phyloP scores from a whole-genome alignment of 331 rosid genomes.

The Pyrus hybrid region DNA sequence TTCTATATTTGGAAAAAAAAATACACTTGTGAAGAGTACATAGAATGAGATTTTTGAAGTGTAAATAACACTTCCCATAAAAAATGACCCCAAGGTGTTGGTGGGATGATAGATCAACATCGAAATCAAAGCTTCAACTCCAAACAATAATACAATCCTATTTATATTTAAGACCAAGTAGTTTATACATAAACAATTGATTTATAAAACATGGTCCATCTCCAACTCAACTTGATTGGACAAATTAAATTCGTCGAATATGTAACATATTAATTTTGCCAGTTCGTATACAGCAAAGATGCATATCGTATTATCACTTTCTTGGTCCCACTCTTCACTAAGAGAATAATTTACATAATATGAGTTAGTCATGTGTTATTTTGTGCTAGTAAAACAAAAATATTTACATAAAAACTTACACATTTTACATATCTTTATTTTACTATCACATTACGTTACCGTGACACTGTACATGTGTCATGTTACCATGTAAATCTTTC shows the following conservation, averaged over 20 bases:
- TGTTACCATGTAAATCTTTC: too few relatives aligned
- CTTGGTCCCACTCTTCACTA: background rate
- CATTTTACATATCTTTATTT: too few relatives aligned
- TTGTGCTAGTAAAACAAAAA: too few relatives aligned
- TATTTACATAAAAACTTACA: too few relatives aligned
- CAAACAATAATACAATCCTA: background rate
- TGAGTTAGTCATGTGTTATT: fast-evolving
- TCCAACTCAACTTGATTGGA: background rate
- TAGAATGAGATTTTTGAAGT: too few relatives aligned
- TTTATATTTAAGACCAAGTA: background rate
- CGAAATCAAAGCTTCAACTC: background rate
- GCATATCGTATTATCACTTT: conserved; percentile 5
- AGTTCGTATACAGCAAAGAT: conserved; percentile 1
- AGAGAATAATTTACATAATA: too few relatives aligned
- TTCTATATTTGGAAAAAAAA: too few relatives aligned
- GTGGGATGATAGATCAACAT: background rate
- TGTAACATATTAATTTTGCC: background rate
- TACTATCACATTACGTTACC: too few relatives aligned
- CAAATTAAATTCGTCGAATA: background rate
- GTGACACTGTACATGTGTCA: too few relatives aligned
- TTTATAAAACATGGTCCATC: background rate
- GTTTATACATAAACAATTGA: background rate
- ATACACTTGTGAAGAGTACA: too few relatives aligned
- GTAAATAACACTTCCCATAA: too few relatives aligned
- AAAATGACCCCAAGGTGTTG: background rate